Conservation (phyloP, 768 basidiomycete genomes). For the Suillus subalutaceus region DNA sequence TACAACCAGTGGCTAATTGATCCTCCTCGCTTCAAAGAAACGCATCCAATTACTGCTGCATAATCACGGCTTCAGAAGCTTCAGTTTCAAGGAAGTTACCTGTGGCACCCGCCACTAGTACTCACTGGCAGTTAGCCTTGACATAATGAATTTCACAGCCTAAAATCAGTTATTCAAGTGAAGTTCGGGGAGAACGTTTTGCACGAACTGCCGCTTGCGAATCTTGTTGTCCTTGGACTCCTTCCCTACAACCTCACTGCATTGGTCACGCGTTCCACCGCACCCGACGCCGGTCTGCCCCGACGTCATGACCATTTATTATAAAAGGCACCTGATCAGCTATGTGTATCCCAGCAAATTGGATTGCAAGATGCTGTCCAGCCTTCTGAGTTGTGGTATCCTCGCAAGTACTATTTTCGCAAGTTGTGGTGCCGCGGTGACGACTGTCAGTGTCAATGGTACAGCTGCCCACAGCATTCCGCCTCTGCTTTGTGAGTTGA, state of each 20-base stretch:
- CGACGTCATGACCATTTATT: background rate
- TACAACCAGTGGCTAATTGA: no score
- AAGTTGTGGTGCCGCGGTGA: constrained; percentile 13
- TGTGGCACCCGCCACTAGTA: background rate
- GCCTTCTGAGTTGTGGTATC: constrained; percentile 9
- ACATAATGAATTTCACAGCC: background rate
- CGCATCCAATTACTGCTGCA: no score
- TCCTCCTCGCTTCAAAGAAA: no score
- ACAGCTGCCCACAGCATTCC: constrained; percentile 56
- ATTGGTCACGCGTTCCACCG: background rate
- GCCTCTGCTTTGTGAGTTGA: constrained; percentile 51
- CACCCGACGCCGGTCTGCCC: background rate
- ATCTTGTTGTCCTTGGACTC: background rate
- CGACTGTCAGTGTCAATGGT: constrained; percentile 45
- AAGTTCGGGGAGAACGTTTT: constrained; percentile 7
- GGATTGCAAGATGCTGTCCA: constrained; percentile 18
- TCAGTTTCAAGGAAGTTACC: no score
- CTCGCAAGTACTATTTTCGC: constrained; percentile 9
- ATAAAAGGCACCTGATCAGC: background rate
- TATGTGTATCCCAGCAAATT: background rate
- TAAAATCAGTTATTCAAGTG: background rate
- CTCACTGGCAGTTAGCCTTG: background rate
- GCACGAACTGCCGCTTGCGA: constrained; percentile 1
- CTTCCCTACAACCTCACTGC: background rate
- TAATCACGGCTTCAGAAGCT: no score